phyloP scores from a whole-genome alignment of 805 yeast species.

The Pichia gijzeniarum region DNA sequence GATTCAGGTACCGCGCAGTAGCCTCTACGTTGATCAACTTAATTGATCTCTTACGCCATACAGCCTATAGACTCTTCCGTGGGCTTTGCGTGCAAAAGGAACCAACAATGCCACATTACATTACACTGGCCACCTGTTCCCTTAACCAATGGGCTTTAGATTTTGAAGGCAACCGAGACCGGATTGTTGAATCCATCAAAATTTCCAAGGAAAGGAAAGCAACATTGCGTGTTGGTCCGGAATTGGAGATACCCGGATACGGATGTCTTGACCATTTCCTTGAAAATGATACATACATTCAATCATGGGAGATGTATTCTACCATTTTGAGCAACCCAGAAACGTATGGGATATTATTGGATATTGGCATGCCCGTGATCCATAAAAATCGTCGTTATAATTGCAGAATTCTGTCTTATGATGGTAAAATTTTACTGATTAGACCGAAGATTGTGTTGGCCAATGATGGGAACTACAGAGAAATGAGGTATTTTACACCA shows the following conservation, averaged over 20 bases:
- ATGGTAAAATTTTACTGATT: constrained; percentile 74
- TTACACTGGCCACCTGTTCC: constrained; percentile 90
- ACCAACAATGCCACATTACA: constrained; percentile 66
- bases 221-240: constrained; percentile 90
- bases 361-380: constrained; percentile 90
- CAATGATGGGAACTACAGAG: constrained; percentile 96
- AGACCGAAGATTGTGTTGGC: constrained; percentile 93
- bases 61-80: no score
- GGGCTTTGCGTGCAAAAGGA: no score
- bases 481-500: constrained; percentile 94
- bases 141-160: constrained; percentile 98
- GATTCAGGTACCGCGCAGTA: no score
- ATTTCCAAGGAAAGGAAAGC: constrained; percentile 76
- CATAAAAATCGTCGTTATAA: constrained; percentile 87
- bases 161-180: constrained; percentile 92
- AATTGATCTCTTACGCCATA: no score
- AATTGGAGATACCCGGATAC: constrained; percentile 89
- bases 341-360: constrained; percentile 73
- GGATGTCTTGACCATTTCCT: constrained; percentile 92
- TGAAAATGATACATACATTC: constrained; percentile 82
- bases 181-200: constrained; percentile 75
- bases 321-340: constrained; percentile 62
- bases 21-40: no score
- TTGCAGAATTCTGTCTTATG: constrained; percentile 77
- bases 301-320: constrained; percentile 92